Conservation (phyloP, 257 asterid genomes). For the Handroanthus guayacan region DNA sequence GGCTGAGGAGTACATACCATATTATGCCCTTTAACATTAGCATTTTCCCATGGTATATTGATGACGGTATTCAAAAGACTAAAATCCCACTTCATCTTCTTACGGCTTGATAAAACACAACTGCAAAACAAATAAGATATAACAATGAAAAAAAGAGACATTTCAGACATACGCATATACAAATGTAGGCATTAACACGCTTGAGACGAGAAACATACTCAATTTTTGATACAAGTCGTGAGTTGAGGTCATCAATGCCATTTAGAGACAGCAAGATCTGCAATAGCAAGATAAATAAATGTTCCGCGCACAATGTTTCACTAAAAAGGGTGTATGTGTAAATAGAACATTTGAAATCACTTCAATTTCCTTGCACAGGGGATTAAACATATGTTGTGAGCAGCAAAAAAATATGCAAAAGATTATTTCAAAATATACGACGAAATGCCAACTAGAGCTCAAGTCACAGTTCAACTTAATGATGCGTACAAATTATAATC, state of each 20-base stretch:
- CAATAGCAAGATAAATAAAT: constrained; percentile 39
- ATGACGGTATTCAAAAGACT: constrained; percentile 51
- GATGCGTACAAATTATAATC: constrained; percentile 1
- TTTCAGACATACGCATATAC: background rate
- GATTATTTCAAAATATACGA: constrained; percentile 16
- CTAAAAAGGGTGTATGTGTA: constrained; percentile 3
- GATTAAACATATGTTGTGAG: constrained; percentile 24
- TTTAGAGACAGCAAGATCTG: constrained; percentile 81
- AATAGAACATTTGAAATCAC: constrained; percentile 24
- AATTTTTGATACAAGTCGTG: constrained; percentile 74
- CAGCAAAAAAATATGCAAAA: constrained; percentile 29
- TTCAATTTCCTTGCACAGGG: constrained; percentile 27
- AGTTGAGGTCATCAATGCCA: constrained; percentile 61
- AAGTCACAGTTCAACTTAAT: constrained; percentile 27
- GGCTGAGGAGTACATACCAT: constrained; percentile 51
- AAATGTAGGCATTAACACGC: constrained; percentile 28
- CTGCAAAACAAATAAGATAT: constrained; percentile 55
- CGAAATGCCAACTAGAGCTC: constrained; percentile 20
- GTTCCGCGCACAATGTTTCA: constrained; percentile 24
- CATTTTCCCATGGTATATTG: constrained; percentile 57
- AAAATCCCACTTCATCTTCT: constrained; percentile 75
- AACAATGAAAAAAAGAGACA: constrained; percentile 23
- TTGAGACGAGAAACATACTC: constrained; percentile 62
- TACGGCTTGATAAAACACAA: constrained; percentile 68
- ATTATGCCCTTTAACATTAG: constrained; percentile 50